phyloP scores from a whole-genome alignment of 768 basidiomycete genomes.

The Nevesoporus exiguus region DNA sequence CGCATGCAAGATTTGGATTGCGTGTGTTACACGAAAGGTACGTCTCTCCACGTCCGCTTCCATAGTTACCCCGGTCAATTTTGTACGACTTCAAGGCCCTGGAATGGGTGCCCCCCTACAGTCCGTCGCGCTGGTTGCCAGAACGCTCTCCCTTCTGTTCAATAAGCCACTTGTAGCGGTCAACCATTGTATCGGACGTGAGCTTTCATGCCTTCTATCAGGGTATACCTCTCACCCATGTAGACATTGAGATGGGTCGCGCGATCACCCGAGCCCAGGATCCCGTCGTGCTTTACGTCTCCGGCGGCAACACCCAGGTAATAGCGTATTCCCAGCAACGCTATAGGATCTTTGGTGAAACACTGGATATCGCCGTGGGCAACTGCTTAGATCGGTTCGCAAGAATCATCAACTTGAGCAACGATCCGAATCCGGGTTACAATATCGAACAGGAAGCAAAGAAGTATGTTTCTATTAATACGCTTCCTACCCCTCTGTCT shows the following conservation, averaged over 20 bases:
- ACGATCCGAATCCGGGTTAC: conserved; percentile 94
- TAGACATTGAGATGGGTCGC: conserved; percentile 99
- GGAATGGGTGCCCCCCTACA: conserved; percentile 98
- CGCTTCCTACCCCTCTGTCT: conserved; percentile 1
- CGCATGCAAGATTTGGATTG: conserved; percentile 82
- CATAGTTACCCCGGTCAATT: not conserved
- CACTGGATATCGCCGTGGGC: conserved; percentile 98
- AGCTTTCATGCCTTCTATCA: conserved; percentile 9
- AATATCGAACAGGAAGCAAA: conserved; percentile 97
- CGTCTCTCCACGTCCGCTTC: conserved; percentile 5
- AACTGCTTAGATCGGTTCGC: conserved; percentile 98
- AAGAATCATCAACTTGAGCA: conserved; percentile 87
- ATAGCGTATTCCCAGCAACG: conserved; percentile 98
- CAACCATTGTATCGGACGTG: conserved; percentile 99
- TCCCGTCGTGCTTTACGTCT: conserved; percentile 96
- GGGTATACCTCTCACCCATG: not conserved
- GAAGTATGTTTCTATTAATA: conserved; percentile 46
- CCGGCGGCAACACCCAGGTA: conserved; percentile 98
- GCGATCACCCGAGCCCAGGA: conserved; percentile 92
- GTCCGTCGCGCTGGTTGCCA: conserved; percentile 90
- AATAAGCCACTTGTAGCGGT: conserved; percentile 92
- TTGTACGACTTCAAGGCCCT: conserved; percentile 58
- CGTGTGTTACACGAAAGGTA: conserved; percentile 97
- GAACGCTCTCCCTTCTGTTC: conserved; percentile 84
- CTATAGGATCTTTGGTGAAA: conserved; percentile 98